Evolutionary conservation across 1,284 basidiomycete species (phyloP), one percentile per base, ranked within the genome.

Genomic region (Moniliophthora roreri): DNA sequence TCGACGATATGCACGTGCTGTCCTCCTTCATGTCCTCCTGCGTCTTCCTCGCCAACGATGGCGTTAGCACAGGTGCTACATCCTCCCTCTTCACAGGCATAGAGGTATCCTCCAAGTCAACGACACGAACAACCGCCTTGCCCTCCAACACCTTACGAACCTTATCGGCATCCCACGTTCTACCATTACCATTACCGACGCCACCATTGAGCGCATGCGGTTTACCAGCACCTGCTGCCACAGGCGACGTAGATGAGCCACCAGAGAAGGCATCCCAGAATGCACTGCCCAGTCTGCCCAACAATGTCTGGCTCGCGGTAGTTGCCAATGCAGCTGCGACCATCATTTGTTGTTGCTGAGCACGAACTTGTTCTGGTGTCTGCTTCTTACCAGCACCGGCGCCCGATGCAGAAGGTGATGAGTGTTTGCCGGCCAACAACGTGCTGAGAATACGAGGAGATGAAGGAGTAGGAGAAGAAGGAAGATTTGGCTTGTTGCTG

Each of bases 211-310:
- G 13, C 8, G 36, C 39, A 5, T 44, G 45, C 32, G 47, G 48
- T 24, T 60, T 60, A 41, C 64, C 54, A 48, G 58, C 38, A 42
- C 67, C 50, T 8, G 55, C 10, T 38, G 71, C 58, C 39, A 65
- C 53, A 24, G 64, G 57, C 18, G 62, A 60, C 23, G 60, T 61
- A 48, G 60, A 62, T 45, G 62, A 58, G 11, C 42, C 28, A 0
- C 82, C 82, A 13, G 84, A 78, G 69, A 91, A 91, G 24, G 89
- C 89, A 58, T 91, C 88, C 88, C 87, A 91, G 69, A 91, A 91
- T 39, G 89, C 86, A 23, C 72, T 66, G 13, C 87, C 85, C 26
- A 91, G 75, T 61, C 82, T 85, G 65, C 73, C 70, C 47, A 87
- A 63, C 26, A 91, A 68, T 0, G 89, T 89, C 68, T 90, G 86